Evolutionary conservation across 768 basidiomycete species (phyloP), one percentile per base, ranked within the genome.

Genomic region (Boletus reticuloceps): DNA sequence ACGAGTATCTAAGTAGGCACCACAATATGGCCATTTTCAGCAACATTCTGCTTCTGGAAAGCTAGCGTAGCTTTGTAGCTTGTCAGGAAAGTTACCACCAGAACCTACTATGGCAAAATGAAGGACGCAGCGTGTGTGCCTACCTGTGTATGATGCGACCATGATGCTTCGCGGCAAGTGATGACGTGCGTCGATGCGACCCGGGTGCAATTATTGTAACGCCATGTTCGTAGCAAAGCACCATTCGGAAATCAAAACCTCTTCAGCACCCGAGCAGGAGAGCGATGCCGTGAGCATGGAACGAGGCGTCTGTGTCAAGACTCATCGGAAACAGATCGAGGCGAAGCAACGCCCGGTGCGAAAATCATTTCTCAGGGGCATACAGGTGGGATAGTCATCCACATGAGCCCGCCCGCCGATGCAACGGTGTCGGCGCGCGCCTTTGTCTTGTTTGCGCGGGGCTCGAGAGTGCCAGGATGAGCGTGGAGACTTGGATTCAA

Each of bases 161-260:
- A 29, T 29, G 27, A 29, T 29, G 8, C 27, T 54, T 58, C 45
- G 49, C 50, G 57, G 57, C 32, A 53, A 53, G 27, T n/a, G n/a
- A n/a, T n/a, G n/a, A n/a, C n/a, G n/a, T 17, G 42, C 25, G 16
- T 29, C 27, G n/a, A 11, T 17, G 46, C 17, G 32, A 36, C 10
- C 10, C 46, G 38, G 36, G 43, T 16, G 19, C n/a, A 4, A 27
- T 60, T 6, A 19, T n/a, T 29, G 8, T 29, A 29, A 1, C 27
- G 27, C 8, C 27, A 27, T n/a, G 40, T 51, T 34, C 31, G 25
- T 20, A 36, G 8, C 29, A 16, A 31, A n/a, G 17, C 4, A n/a
- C 19, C 5, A 27, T 12, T 50, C 38, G 16, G 32, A 16, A 39
- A 56, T 29, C 29, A 29, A 29, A n/a, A 40, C 37, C 9, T 9